Conservation (phyloP, 352 stramenopile species). For the Pythium phragmitis region DNA sequence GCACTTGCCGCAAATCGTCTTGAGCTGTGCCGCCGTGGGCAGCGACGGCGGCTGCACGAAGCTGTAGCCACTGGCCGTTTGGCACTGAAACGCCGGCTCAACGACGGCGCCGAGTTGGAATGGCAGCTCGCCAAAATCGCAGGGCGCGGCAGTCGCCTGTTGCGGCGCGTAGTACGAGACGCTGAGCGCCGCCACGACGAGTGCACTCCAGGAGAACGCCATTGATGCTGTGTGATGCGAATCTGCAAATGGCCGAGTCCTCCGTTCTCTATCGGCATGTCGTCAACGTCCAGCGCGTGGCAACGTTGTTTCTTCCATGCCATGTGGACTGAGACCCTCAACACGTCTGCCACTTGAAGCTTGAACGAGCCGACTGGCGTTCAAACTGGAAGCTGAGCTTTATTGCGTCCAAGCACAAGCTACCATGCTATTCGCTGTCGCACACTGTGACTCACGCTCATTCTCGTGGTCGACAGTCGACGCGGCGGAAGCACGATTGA, state of each 20-base stretch:
- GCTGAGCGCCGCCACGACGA: background rate
- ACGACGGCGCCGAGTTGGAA: constrained; percentile 20
- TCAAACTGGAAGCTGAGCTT: too few species aligned
- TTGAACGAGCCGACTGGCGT: background rate
- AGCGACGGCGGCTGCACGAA: constrained; percentile 24
- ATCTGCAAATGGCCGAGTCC: background rate
- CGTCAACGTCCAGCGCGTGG: background rate
- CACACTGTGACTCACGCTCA: too few species aligned
- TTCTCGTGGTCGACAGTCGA: too few species aligned
- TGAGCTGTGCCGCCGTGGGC: constrained; percentile 18
- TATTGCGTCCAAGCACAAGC: too few species aligned
- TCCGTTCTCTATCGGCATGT: too few species aligned
- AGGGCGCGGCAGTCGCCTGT: background rate
- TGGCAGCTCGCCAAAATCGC: constrained; percentile 23
- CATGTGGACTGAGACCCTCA: background rate
- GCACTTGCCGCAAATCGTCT: constrained; percentile 21
- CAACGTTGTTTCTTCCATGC: background rate
- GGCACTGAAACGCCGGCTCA: constrained; percentile 27
- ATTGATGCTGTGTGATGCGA: background rate
- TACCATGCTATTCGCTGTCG: too few species aligned
- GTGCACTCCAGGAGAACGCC: background rate
- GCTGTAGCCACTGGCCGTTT: constrained; percentile 26
- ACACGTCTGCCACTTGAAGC: background rate
- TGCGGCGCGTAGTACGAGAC: background rate
- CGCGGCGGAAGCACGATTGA: too few species aligned